Conservation (phyloP, 163 green algal genomes). For the Trebouxiophyceae sp. region DNA sequence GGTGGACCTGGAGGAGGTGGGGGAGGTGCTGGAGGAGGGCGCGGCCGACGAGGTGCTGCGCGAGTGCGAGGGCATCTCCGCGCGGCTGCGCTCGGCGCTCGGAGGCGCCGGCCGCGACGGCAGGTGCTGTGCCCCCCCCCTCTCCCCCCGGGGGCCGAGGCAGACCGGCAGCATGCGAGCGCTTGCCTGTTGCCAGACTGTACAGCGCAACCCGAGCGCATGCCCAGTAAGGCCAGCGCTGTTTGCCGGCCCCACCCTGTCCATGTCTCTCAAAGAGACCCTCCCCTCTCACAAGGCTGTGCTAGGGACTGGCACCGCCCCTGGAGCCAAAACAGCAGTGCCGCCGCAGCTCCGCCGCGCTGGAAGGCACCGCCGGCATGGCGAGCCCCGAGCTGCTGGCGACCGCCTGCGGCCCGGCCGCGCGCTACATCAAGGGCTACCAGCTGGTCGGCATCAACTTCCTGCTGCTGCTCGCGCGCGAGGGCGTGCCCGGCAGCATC, state of each 20-base stretch:
- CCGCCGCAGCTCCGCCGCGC: background rate
- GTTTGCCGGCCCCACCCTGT: too few relatives aligned
- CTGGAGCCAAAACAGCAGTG: too few relatives aligned
- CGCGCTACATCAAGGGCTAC: conserved; percentile 78
- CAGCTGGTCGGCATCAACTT: conserved; percentile 94
- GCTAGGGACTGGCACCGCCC: too few relatives aligned
- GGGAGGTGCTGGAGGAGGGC: conserved; percentile 15
- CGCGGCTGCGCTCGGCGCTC: conserved; percentile 29
- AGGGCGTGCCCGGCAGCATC: conserved; percentile 59
- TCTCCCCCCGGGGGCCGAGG: too few relatives aligned
- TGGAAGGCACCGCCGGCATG: background rate
- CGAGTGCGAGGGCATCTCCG: conserved; percentile 43
- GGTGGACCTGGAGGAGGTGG: conserved; percentile 20
- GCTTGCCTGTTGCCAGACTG: too few relatives aligned
- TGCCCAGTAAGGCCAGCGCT: too few relatives aligned
- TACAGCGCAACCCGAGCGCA: too few relatives aligned
- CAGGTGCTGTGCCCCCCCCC: too few relatives aligned
- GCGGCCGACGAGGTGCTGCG: conserved; percentile 35
- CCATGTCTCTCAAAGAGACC: too few relatives aligned
- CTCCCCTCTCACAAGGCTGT: too few relatives aligned
- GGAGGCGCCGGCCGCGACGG: too few relatives aligned
- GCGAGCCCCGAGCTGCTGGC: conserved; percentile 24
- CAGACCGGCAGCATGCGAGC: too few relatives aligned
- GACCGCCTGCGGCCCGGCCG: conserved; percentile 44
- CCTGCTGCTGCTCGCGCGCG: conserved; percentile 69